phyloP scores from a whole-genome alignment of 2,329 filamentous ascomycete species.

The Arthroderma uncinatum region DNA sequence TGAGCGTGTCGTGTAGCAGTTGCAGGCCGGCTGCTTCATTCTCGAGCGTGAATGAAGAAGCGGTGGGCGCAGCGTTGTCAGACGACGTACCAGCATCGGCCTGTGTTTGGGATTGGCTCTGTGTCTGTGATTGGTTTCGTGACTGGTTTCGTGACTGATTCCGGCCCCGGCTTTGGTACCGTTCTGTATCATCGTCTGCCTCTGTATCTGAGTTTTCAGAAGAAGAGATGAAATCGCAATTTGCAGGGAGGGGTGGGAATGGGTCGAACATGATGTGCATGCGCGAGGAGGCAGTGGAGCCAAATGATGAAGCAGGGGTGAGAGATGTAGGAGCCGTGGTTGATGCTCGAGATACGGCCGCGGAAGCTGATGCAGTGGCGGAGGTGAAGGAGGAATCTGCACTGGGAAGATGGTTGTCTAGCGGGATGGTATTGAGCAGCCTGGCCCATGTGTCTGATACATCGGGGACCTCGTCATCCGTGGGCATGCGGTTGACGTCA shows the following conservation, averaged over 20 bases:
- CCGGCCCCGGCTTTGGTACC: conserved; percentile 17
- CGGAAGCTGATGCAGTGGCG: conserved; percentile 22
- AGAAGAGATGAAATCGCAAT: conserved; percentile 10
- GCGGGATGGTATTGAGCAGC: conserved; percentile 66
- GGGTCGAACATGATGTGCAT: conserved; percentile 3
- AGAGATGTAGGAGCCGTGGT: conserved; percentile 34
- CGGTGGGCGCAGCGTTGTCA: not conserved
- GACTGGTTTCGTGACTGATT: conserved; percentile 6
- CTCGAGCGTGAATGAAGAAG: conserved; percentile 18
- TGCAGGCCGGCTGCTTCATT: conserved; percentile 35
- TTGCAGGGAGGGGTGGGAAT: conserved; percentile 6
- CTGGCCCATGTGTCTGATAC: conserved; percentile 63
- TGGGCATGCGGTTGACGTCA: conserved; percentile 58
- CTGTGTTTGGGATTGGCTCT: conserved; percentile 14
- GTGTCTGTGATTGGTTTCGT: conserved; percentile 1
- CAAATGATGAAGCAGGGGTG: conserved; percentile 24
- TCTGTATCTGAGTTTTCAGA: conserved; percentile 22
- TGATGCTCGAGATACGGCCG: not conserved
- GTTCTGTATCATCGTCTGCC: conserved; percentile 2
- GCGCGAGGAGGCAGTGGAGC: conserved; percentile 5
- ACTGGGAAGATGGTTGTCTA: conserved; percentile 70
- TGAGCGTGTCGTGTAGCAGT: conserved; percentile 62
- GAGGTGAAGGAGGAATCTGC: conserved; percentile 74
- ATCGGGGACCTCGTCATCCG: conserved; percentile 41
- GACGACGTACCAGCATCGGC: conserved; percentile 25